Percentiles rank a stretch among this genome's conserved stretches.
Conservation (phyloP, 2,329 filamentous ascomycete genomes). For the Stenocarpella maydis region DNA sequence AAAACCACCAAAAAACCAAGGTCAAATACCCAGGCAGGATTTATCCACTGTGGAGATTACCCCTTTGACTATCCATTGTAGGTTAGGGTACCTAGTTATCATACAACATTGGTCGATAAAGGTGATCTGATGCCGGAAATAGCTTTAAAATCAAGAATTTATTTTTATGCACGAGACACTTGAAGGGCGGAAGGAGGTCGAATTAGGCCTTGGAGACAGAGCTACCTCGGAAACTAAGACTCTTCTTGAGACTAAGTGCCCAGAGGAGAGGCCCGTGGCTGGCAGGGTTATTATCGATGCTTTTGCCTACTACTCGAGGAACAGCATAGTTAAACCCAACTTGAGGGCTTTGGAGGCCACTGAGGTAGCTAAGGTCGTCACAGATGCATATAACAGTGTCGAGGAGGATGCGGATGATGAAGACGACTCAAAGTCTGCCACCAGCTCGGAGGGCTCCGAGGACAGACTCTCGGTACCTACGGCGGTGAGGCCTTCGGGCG, state of each 20-base stretch:
- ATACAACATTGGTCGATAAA: too few relatives aligned
- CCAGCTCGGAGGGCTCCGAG: background rate
- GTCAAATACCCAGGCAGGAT: too few relatives aligned
- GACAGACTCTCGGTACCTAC: background rate
- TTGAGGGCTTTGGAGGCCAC: conserved; percentile 38
- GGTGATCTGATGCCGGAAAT: too few relatives aligned
- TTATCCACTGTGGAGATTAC: too few relatives aligned
- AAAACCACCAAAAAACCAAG: too few relatives aligned
- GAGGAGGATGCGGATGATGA: conserved; percentile 3
- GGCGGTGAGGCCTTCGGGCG: conserved; percentile 10
- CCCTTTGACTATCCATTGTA: too few relatives aligned
- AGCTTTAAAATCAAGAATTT: too few relatives aligned
- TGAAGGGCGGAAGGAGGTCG: too few relatives aligned
- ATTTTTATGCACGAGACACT: too few relatives aligned
- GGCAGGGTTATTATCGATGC: conserved; percentile 48
- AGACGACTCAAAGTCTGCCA: conserved; percentile 12
- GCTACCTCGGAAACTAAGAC: conserved; percentile 46
- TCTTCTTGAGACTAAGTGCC: conserved; percentile 38
- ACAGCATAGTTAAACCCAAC: conserved; percentile 42
- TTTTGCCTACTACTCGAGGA: conserved; percentile 46
- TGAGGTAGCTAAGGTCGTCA: conserved; percentile 23
- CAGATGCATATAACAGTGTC: background rate
- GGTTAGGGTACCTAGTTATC: too few relatives aligned
- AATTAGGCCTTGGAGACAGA: too few relatives aligned
- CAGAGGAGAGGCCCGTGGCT: conserved; percentile 41